Base-by-base conservation (phyloP, 352 stramenopile genomes). In the Phytophthora palmivora region DNA sequence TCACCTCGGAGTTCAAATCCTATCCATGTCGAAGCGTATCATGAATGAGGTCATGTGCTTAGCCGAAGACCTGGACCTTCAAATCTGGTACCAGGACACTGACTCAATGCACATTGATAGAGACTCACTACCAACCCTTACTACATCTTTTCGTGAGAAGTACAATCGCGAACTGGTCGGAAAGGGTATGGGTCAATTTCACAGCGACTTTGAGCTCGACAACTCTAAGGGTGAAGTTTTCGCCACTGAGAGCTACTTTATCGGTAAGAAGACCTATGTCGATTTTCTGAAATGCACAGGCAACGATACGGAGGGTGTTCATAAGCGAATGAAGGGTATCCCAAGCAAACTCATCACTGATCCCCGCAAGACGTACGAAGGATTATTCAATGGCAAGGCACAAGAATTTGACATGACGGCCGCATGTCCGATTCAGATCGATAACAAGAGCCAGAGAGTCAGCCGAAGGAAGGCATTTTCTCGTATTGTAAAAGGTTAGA, bases 11-110 rank as follows among this genome's bases (percentile, higher is more conserved):
- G 37, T 43, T 43, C 9, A 12, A 43, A 43, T 43, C 16, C 37
- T 43, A 6, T 7, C 5, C n/a, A 43, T 43, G 37, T 19, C 9
- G 6, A 43, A 43, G 37, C 37, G n/a, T 12, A 43, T 43, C 7
- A 43, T 43, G 37, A 43, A 43, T 18, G 37, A 43, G 16, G 37
- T 43, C 9, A 43, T 43, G 37, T 43, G 37, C n/a, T 15, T 43
- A 8, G 37, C 37, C 6, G 37, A 43, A 15, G 37, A 43, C 9
- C 5, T 43, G 5, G 37, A 19, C 6, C 6, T 6, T 12, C 5
- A 18, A 8, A 43, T 43, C n/a, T 19, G 7, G 7, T 43, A 43
- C n/a, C 37, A 43, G 37, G 37, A 43, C 37, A 43, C 37, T 19
- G 37, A 43, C n/a, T 19, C 9, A 18, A 19, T 12, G 9, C 37